phyloP scores from a whole-genome alignment of 371 early-diverging fungal genomes.

The Apophysomyces sp. region DNA sequence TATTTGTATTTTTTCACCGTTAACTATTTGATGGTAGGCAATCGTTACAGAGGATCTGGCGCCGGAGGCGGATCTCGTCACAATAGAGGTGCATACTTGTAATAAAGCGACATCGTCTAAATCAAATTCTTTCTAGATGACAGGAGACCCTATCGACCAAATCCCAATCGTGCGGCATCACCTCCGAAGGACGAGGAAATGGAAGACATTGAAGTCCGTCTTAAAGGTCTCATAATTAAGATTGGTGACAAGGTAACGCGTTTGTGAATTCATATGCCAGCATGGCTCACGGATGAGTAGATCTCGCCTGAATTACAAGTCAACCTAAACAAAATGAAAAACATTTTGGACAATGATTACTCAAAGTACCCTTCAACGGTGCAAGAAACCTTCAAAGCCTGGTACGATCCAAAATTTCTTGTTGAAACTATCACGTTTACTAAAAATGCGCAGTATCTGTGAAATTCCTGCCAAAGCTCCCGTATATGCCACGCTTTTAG shows the following conservation, averaged over 20 bases:
- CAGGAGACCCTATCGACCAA: slow-evolving; percentile 21
- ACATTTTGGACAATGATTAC: slow-evolving; percentile 69
- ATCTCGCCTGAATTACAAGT: slow-evolving; percentile 56
- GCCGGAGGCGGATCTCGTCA: slow-evolving; percentile 14
- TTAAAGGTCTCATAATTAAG: slow-evolving; percentile 73
- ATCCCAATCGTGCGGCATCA: slow-evolving; percentile 21
- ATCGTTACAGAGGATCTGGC: slow-evolving; percentile 14
- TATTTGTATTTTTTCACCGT: slow-evolving; percentile 4
- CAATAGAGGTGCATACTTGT: slow-evolving; percentile 14
- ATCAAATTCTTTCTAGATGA: slow-evolving; percentile 14
- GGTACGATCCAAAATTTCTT: slow-evolving; percentile 33
- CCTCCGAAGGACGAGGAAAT: slow-evolving; percentile 49
- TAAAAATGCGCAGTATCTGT: slow-evolving; percentile 51
- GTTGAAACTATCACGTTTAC: background rate
- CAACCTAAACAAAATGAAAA: slow-evolving; percentile 69
- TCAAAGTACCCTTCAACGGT: slow-evolving; percentile 64
- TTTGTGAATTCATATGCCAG: background rate
- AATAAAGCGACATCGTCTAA: background rate
- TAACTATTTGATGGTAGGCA: background rate
- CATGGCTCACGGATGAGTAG: slow-evolving; percentile 21
- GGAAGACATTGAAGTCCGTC: slow-evolving; percentile 67
- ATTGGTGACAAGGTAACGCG: slow-evolving; percentile 71
- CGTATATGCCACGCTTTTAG: slow-evolving; percentile 76
- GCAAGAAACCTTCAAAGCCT: slow-evolving; percentile 62
- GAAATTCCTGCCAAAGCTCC: slow-evolving; percentile 82